Percentiles rank a stretch among this genome's conserved stretches.
Conservation (phyloP, 2,329 filamentous ascomycete genomes). For the Chrysoporthe puriensis region DNA sequence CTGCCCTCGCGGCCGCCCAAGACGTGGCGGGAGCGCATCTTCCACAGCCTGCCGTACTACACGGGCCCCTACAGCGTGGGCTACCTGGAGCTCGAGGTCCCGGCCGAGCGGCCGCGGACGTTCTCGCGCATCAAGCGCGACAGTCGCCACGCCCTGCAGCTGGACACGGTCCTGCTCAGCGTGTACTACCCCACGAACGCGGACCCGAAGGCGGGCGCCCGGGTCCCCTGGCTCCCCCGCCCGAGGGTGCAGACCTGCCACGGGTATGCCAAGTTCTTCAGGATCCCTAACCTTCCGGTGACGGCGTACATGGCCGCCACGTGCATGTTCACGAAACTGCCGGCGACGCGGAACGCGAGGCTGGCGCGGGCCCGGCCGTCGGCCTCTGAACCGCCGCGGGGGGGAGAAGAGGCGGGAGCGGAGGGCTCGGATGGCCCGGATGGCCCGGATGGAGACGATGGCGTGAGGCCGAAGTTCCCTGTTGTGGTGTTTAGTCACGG, state of each 20-base stretch:
- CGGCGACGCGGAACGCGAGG: constrained; percentile 64
- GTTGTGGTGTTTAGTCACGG: constrained; percentile 70
- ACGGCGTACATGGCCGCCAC: constrained; percentile 59
- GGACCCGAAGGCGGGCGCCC: constrained; percentile 44
- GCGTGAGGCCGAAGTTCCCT: constrained; percentile 51
- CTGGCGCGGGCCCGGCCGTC: constrained; percentile 59
- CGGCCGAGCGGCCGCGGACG: constrained; percentile 47
- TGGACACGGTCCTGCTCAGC: constrained; percentile 64
- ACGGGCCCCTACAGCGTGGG: constrained; percentile 70
- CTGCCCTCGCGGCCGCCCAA: constrained; percentile 36
- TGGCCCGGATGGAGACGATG: constrained; percentile 12
- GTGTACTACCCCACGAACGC: constrained; percentile 65
- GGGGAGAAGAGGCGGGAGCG: constrained; percentile 40
- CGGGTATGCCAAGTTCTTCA: constrained; percentile 66
- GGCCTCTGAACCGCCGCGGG: constrained; percentile 39
- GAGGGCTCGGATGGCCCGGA: constrained; percentile 34
- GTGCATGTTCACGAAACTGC: constrained; percentile 66
- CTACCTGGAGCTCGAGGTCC: constrained; percentile 69
- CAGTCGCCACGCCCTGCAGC: constrained; percentile 44
- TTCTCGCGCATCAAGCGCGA: constrained; percentile 47
- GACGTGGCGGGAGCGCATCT: constrained; percentile 43
- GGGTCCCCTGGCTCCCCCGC: constrained; percentile 65
- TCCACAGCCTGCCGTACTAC: constrained; percentile 60
- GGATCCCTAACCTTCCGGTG: constrained; percentile 51
- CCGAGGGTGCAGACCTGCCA: constrained; percentile 59